Base-by-base conservation (phyloP, 352 stramenopile genomes). In the Phytophthora nicotianae region DNA sequence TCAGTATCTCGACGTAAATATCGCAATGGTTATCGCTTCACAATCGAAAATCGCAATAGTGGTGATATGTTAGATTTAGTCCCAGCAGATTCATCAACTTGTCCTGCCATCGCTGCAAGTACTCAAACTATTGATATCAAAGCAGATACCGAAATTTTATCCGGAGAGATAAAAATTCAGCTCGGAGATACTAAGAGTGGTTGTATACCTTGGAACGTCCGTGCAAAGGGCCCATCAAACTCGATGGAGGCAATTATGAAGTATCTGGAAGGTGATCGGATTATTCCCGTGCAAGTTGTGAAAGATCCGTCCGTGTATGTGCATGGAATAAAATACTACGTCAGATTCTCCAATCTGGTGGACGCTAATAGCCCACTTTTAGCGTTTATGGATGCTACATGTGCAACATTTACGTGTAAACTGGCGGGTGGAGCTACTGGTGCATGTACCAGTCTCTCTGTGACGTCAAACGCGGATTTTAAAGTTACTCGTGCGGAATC, bases 61-160 rank as follows among this genome's bases (percentile, higher is more conserved):
- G 59, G 55, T 14, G 68, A 88, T 38, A 43, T 91, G 21, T 52
- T 89, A 0, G 79, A 89, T 38, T 61, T 91, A 13, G 58, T 88
- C 10, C 43, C 79, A 10, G 62, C 65, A 21, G 67, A 81, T 43
- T 58, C 68, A 2, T 70, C 69, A 0, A 21, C 46, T 20, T 91
- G 84, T 50, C 27, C 65, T 1, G 51, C 24, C 10, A 72, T 84
- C 13, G 41, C 66, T 10, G 81, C 74, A 11, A 70, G 67, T 2
- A 80, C 64, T 3, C 84, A 93, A 58, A 90, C 84, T 0, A 90
- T 93, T 23, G 84, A 91, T 43, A 60, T 93, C 6, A 66, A 40
- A 1, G 68, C 82, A 0, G 32, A 50, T n/a, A 58, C 68, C 0
- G 5, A 58, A n/a, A 86, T 93, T 57, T 24, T 86, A 0, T 57